Base-by-base conservation (phyloP, 441 rosid species). In the Geranium incanum region DNA sequence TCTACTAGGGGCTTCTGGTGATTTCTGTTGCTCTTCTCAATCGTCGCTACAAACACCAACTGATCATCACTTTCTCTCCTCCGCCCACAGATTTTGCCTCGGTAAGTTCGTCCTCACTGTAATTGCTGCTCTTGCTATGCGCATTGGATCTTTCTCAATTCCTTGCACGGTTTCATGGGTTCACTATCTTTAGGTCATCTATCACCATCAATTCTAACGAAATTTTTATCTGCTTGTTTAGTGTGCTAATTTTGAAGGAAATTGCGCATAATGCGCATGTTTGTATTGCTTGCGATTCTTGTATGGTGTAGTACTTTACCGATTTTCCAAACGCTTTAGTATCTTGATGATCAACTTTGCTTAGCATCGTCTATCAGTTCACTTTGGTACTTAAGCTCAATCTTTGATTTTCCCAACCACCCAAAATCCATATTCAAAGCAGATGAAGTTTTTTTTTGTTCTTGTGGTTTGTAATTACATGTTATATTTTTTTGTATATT, bases 11-110 rank as follows among this genome's bases (percentile, higher is more conserved):
- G 65, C 21, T 60, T 48, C 55, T 48, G 33, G n/a, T 48, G 55
- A 48, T 48, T 13, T 57, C 5, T 57, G 63, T 7, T 59, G 9
- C 21, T 19, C 36, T 7, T 23, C 65, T 60, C 8, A 19, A 60
- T 60, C 65, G 0, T 60, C 65, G 33, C 65, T 16, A 5, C 9
- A 21, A 18, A 16, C 8, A 1, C 64, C 28, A 16, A 21, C 64
- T 16, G 9, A 21, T 21, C 2, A 59, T 62, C 36, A 21, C 66
- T 62, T 62, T 13, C 3, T 62, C 66, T 62, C 66, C n/a, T 21
- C 66, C 36, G 66, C n/a, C 66, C 5, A 9, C 66, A 9, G 66
- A 62, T 62, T 62, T n/a, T 36, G 66, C n/a, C 66, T 62, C 28
- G 36, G 66, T 62, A 62, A 62, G 66, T 12, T 62, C 36, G 5